Evolutionary conservation across 2,329 filamentous ascomycete genomes (phyloP).

Genomic region (Aspergillus caelatus): DNA sequence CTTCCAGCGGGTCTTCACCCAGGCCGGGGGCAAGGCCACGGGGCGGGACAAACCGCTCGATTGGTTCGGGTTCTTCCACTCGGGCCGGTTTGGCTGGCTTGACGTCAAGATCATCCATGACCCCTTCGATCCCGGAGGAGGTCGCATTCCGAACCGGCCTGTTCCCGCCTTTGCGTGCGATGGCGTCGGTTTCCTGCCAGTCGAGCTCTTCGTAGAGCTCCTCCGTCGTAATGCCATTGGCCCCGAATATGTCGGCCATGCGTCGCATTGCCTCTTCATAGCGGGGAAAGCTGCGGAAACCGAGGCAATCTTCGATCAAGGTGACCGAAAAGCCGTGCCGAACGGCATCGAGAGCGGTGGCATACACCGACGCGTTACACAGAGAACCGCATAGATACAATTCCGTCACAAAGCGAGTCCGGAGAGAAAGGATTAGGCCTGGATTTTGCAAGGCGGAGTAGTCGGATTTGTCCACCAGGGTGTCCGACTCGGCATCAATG

Average conservation of each 20-base stretch:
- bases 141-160: constrained; percentile 20
- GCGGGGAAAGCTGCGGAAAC: constrained; percentile 70
- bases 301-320: constrained; percentile 84
- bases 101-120: constrained; percentile 39
- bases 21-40: constrained; percentile 17
- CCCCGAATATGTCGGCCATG: constrained; percentile 75
- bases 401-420: constrained; percentile 86
- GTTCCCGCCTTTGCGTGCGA: constrained; percentile 27
- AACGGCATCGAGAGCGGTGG: constrained; percentile 87
- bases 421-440: constrained; percentile 71
- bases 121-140: constrained; percentile 37
- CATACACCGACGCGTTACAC: constrained; percentile 85
- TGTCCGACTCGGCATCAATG: constrained; percentile 55
- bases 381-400: constrained; percentile 86
- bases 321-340: constrained; percentile 86
- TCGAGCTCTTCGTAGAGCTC: constrained; percentile 59
- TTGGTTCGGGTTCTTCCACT: constrained; percentile 14
- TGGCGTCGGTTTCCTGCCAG: constrained; percentile 44
- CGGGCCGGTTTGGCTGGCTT: constrained; percentile 16
- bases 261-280: constrained; percentile 71
- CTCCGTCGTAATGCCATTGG: constrained; percentile 62
- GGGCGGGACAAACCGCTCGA: constrained; percentile 7
- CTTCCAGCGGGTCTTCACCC: constrained; percentile 18
- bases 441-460: constrained; percentile 87
- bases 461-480: constrained; percentile 68